Evolutionary conservation across 345 rosid genomes (phyloP).

Genomic region (Eucalyptus viminalis): DNA sequence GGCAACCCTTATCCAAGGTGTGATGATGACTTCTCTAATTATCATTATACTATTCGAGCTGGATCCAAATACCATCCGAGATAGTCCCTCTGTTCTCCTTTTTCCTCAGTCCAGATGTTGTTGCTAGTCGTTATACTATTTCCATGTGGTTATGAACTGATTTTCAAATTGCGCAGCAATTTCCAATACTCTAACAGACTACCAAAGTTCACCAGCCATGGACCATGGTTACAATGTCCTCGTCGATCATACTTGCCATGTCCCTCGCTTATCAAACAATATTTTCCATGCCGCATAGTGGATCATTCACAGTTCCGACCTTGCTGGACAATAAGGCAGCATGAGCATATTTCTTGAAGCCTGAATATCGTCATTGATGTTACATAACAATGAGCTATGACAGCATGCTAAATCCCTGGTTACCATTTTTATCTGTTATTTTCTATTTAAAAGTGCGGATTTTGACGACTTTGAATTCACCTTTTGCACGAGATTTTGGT

Average conservation of each 20-base stretch:
- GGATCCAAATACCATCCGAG: not conserved
- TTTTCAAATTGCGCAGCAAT: not conserved
- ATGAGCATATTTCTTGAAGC: not conserved
- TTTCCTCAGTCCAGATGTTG: not conserved
- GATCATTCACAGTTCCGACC: not conserved
- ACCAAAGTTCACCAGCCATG: not conserved
- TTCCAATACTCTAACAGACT: not conserved
- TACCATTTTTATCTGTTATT: not conserved
- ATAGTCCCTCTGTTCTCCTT: not conserved
- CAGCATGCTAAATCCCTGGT: not conserved
- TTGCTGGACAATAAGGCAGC: not conserved
- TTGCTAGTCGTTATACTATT: not conserved
- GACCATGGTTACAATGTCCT: not conserved
- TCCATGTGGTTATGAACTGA: not conserved
- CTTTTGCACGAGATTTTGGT: not conserved
- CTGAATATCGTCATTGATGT: not conserved
- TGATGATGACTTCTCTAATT: slow-evolving; percentile 68
- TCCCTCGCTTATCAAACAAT: not conserved
- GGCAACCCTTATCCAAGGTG: slow-evolving; percentile 98
- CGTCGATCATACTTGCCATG: not conserved
- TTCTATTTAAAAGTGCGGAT: not conserved
- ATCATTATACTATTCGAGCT: slow-evolving; percentile 7
- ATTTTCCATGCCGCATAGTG: not conserved
- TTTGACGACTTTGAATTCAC: not conserved
- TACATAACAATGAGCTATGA: not conserved